Evolutionary conservation across 2,329 filamentous ascomycete species (phyloP).

Genomic region (Sarocladium kiliense): DNA sequence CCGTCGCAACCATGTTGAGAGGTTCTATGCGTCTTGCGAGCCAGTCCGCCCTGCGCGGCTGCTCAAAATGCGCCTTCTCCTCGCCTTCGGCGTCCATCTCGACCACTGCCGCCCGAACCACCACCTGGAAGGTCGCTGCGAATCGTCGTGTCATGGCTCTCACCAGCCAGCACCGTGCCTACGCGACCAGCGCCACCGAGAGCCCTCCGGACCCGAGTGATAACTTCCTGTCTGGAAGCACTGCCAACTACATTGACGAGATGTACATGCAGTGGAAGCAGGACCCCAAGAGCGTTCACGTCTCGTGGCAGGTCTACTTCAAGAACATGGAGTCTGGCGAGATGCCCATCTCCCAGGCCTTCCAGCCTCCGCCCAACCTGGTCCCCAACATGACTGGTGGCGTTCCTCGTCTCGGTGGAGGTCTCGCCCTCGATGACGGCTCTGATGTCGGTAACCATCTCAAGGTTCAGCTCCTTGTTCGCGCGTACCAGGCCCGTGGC

Average conservation of each 20-base stretch:
- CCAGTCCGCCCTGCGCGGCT: slow-evolving; percentile 54
- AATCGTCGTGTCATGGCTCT: slow-evolving; percentile 46
- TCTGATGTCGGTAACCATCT: slow-evolving; percentile 91
- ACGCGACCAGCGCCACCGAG: slow-evolving; percentile 48
- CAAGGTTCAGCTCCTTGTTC: slow-evolving; percentile 95
- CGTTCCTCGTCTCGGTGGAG: slow-evolving; percentile 67
- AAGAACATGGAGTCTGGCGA: slow-evolving; percentile 98
- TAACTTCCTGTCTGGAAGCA: slow-evolving; percentile 93
- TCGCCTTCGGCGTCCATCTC: slow-evolving; percentile 36
- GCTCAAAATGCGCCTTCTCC: slow-evolving; percentile 40
- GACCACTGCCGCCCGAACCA: slow-evolving; percentile 31
- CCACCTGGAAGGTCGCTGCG: slow-evolving; percentile 39
- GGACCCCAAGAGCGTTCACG: slow-evolving; percentile 87
- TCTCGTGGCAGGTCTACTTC: slow-evolving; percentile 99
- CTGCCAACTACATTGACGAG: slow-evolving; percentile 98
- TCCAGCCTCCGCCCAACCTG: slow-evolving; percentile 90
- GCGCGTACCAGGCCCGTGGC: slow-evolving; percentile 95
- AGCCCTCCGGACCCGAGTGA: slow-evolving; percentile 75
- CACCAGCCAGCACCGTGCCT: slow-evolving; percentile 41
- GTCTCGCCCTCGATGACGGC: slow-evolving; percentile 61
- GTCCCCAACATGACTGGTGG: slow-evolving; percentile 77
- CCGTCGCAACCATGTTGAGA: slow-evolving; percentile 62
- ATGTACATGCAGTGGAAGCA: slow-evolving; percentile 99
- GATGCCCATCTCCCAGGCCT: slow-evolving; percentile 96
- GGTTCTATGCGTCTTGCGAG: slow-evolving; percentile 61